phyloP scores from a whole-genome alignment of 2,329 filamentous ascomycete species.

The Penicillium sp. region DNA sequence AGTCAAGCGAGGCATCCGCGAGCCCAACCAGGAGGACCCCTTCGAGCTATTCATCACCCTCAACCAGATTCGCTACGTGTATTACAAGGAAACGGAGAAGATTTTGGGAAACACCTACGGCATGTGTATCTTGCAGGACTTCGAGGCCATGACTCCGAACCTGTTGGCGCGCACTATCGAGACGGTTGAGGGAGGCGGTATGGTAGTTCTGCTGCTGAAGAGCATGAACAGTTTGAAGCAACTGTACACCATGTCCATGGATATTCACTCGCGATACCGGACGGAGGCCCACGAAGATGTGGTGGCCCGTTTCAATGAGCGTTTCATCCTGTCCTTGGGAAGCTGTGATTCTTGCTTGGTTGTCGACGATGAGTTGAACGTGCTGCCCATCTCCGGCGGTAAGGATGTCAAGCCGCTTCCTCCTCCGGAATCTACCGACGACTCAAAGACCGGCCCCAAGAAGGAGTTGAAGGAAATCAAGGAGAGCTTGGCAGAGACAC shows the following conservation, averaged over 20 bases:
- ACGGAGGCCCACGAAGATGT: constrained; percentile 97
- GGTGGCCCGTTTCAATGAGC: constrained; percentile 93
- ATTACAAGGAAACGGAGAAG: constrained; percentile 99
- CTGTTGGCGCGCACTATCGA: constrained; percentile 91
- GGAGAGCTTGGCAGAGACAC: constrained; percentile 78
- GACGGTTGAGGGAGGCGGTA: constrained; percentile 91
- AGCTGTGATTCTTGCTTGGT: constrained; percentile 92
- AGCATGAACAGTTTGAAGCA: constrained; percentile 97
- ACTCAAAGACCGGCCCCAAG: constrained; percentile 67
- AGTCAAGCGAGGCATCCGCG: constrained; percentile 89
- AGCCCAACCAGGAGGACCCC: constrained; percentile 87
- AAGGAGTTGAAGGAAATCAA: constrained; percentile 83
- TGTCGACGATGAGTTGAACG: constrained; percentile 96
- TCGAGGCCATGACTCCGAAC: constrained; percentile 97
- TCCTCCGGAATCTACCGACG: constrained; percentile 69
- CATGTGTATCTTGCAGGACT: constrained; percentile 98
- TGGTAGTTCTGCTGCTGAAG: constrained; percentile 88
- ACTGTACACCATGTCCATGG: constrained; percentile 95
- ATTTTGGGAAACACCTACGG: constrained; percentile 97
- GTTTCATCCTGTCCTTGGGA: constrained; percentile 93
- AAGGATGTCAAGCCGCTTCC: constrained; percentile 84
- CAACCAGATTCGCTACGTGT: constrained; percentile 96
- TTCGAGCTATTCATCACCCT: constrained; percentile 97
- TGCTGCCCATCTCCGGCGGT: constrained; percentile 92
- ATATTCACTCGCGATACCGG: constrained; percentile 91